Evolutionary conservation across 495 filamentous ascomycete species (phyloP).

Genomic region (Talaromyces stipitatus): DNA sequence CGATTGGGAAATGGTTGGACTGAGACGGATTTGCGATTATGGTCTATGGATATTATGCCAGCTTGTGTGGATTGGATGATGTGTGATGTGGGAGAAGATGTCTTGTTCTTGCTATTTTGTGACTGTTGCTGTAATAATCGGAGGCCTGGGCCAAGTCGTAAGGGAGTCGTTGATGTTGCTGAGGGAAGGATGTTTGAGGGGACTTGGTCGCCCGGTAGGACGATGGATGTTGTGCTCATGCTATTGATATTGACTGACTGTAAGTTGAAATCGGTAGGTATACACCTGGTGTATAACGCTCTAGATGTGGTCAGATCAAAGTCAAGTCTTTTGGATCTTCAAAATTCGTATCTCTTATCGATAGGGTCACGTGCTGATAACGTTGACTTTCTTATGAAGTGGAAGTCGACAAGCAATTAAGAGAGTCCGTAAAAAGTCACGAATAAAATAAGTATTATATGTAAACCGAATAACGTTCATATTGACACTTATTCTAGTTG

Average conservation of each 20-base stretch:
- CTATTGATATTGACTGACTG: background rate
- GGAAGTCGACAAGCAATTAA: too few species aligned
- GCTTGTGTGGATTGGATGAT: conserved; percentile 57
- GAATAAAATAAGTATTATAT: too few species aligned
- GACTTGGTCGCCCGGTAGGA: conserved; percentile 77
- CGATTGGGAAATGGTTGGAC: conserved; percentile 29
- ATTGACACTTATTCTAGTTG: too few species aligned
- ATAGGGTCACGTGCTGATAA: conserved; percentile 3
- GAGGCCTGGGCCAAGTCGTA: conserved; percentile 82
- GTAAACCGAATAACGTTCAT: too few species aligned
- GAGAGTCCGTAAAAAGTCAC: too few species aligned
- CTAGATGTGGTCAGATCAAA: too few species aligned
- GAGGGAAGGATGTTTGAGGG: conserved; percentile 49
- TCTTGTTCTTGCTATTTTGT: conserved; percentile 10
- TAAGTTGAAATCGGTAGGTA: background rate
- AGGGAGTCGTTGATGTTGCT: conserved; percentile 54
- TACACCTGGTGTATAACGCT: too few species aligned
- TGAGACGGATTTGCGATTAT: conserved; percentile 54
- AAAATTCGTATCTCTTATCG: conserved; percentile 4
- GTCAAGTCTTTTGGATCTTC: background rate
- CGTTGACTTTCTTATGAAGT: too few species aligned
- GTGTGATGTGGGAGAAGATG: conserved; percentile 15
- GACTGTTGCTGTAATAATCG: conserved; percentile 33
- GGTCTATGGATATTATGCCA: conserved; percentile 70
- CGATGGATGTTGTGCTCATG: conserved; percentile 27